Evolutionary conservation across 768 basidiomycete genomes (phyloP), one percentile per base, ranked within the genome.

Genomic region (Russula vinacea): DNA sequence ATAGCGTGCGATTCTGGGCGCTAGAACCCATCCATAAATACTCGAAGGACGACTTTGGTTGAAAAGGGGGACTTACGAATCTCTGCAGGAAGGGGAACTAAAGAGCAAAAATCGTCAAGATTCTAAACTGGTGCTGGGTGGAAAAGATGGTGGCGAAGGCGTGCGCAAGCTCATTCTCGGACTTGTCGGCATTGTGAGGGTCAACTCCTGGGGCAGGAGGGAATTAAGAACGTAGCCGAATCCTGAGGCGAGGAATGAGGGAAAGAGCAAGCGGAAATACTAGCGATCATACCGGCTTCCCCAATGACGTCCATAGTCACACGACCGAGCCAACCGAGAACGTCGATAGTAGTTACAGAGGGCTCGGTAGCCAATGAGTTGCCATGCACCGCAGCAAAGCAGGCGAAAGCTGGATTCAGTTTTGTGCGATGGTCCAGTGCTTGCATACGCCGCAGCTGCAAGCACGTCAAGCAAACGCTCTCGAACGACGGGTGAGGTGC

Each of bases 391-490:
- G 69, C 62, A 17, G 67, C 94, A 97, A 32, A 92, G 77, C 7
- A 80, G 79, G 13, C 85, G 83, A 68, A 94, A 89, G 22, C 85
- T 79, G 11, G 64, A 45, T 65, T 79, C 86, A 29, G 56, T 61
- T 58, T 64, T 69, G 5, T 33, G 32, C 61, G 77, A 77, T 49
- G 74, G 65, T 17, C 62, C 69, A 16, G 83, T 80, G 72, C 81
- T 86, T 17, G 85, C 81, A 71, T 82, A 94, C 1, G 89, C 87
- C 9, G 93, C 88, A 24, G 90, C 92, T 3, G 87, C 91, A 4
- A 97, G 77, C 0, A 94, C 88, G 67, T 92, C 88, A 63, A 92
- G 76, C 42, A 97, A 71, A 5, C 92, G 82, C 71, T 94, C 92
- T 47, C 85, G 80, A 0, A 92, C 90, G 1, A 93, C 92, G 10